Evolutionary conservation across 305 asterid genomes (phyloP).

Genomic region (Fraxinus angustifolia): DNA sequence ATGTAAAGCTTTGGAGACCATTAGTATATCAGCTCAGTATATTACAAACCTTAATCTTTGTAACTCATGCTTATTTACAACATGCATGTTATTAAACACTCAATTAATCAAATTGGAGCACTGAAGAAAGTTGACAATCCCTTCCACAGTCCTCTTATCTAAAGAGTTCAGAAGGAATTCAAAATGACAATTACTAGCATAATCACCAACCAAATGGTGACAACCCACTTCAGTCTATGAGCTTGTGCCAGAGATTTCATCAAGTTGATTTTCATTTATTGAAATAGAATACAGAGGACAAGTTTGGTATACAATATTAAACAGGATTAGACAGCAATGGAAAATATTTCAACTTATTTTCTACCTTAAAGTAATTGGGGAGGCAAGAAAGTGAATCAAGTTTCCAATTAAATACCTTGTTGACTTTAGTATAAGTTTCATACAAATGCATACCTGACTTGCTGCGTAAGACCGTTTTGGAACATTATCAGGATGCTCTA

Average conservation of each 20-base stretch:
- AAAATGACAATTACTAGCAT: not conserved
- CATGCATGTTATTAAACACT: not conserved
- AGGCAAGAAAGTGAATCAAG: not conserved
- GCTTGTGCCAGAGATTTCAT: not conserved
- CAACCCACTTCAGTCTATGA: not conserved
- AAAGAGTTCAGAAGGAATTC: not conserved
- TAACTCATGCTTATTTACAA: not conserved
- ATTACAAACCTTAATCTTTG: too few relatives aligned
- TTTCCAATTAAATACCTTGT: not conserved
- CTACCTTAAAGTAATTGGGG: not conserved
- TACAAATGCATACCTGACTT: conserved; percentile 39
- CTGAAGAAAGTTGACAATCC: not conserved
- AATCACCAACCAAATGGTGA: not conserved
- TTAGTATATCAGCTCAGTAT: too few relatives aligned
- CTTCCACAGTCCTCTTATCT: not conserved
- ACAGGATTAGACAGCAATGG: not conserved
- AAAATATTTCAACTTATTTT: not conserved
- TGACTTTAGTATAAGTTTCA: not conserved
- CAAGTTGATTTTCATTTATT: not conserved
- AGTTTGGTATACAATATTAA: not conserved
- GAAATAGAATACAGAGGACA: not conserved
- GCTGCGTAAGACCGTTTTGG: conserved; percentile 50
- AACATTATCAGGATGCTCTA: conserved; percentile 55
- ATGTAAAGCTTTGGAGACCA: too few relatives aligned
- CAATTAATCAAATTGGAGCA: not conserved